phyloP scores from a whole-genome alignment of 768 basidiomycete species.

The Amanita polypyramis region DNA sequence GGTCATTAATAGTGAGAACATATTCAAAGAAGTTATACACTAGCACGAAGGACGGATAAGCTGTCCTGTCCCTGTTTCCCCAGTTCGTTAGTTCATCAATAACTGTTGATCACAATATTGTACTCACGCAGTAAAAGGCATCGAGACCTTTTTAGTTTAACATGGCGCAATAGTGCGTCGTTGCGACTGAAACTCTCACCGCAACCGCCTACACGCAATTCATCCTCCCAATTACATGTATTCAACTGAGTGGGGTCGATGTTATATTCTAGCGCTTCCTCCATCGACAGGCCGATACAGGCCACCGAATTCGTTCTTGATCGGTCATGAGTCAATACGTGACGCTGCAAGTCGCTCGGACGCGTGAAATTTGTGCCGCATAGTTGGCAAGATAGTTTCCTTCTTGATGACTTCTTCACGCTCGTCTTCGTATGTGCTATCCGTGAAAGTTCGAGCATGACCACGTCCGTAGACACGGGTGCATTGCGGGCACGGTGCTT shows the following conservation, averaged over 20 bases:
- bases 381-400: not conserved
- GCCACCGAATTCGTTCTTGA: not conserved
- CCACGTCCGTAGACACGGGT: not conserved
- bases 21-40: not conserved
- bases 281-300: slow-evolving; percentile 1
- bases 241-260: not conserved
- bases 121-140: slow-evolving; percentile 3
- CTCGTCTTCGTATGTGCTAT: not conserved
- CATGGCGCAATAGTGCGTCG: slow-evolving; percentile 36
- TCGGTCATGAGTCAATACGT: not conserved
- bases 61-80: not conserved
- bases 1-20: not conserved
- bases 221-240: slow-evolving; percentile 15
- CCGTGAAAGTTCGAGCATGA: not conserved
- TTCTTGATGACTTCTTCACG: not conserved
- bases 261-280: slow-evolving; percentile 10
- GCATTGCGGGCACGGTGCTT: not conserved
- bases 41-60: not conserved
- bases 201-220: slow-evolving; percentile 34
- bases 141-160: not conserved
- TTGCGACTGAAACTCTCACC: slow-evolving; percentile 29
- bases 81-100: not conserved
- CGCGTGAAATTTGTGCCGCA: not conserved
- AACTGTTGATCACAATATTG: not conserved
- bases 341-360: slow-evolving; percentile 1